Base-by-base conservation (phyloP, 352 stramenopile species). In the Blastocystis sp. region DNA sequence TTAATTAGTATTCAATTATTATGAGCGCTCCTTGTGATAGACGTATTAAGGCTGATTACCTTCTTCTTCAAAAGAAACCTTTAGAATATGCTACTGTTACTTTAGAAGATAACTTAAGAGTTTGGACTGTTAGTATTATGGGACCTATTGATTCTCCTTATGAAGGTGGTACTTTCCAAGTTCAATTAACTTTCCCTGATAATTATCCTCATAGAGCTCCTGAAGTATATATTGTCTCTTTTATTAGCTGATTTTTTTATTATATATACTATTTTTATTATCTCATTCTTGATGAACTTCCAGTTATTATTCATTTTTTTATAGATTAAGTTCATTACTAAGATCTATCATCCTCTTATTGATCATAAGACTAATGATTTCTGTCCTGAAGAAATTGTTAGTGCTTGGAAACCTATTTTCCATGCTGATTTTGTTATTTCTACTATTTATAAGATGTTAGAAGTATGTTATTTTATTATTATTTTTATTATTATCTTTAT, bases 261-360 rank as follows among this genome's bases (percentile, higher is more conserved):
- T n/a, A n/a, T n/a, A n/a, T n/a, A n/a, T n/a, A n/a, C n/a, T n/a
- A n/a, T n/a, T n/a, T n/a, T n/a, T n/a, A n/a, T n/a, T n/a, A n/a
- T n/a, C n/a, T n/a, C n/a, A n/a, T n/a, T n/a, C n/a, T n/a, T n/a
- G n/a, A n/a, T n/a, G n/a, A n/a, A n/a, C n/a, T n/a, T n/a, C n/a
- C 21, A 6, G 27, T 21, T 11, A 5, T 5, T 11, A 16, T 49
- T 27, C 19, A 18, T 2, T 45, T 16, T 45, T 43, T 1, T 18
- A 19, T 36, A 62, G 52, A 31, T 62, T 10, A 24, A 32, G 16
- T 62, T 62, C 31, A 42, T 41, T n/a, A 62, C 52, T 41, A 52
- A 62, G 34, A 62, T 62, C 16, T 62, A 62, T 32, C 52, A 62
- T 32, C 52, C 52, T 34, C 35, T 62, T 13, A 42, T 62, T 21